A percentile compares a stretch with the other conserved stretches of the same genome.
phyloP scores from a whole-genome alignment of 2,329 filamentous ascomycete species.

The Arachnomyces sp. region DNA sequence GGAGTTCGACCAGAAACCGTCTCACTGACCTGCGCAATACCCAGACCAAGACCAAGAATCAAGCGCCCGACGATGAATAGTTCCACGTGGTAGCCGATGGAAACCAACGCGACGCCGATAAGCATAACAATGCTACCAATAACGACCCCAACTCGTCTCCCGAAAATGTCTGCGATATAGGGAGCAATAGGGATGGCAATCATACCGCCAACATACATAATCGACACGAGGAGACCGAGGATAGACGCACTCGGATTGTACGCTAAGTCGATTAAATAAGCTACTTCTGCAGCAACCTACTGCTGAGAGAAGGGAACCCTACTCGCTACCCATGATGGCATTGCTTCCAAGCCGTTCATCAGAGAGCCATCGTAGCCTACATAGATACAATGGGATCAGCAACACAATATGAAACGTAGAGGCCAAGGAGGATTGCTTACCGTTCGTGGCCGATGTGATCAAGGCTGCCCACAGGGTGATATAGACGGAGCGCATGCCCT shows the following conservation, averaged over 20 bases:
- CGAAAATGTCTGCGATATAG: slow-evolving; percentile 42
- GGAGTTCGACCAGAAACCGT: not conserved
- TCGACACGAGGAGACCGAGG: slow-evolving; percentile 40
- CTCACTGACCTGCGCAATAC: slow-evolving; percentile 11
- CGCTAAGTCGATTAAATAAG: slow-evolving; percentile 17
- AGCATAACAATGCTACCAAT: slow-evolving; percentile 42
- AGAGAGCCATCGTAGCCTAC: slow-evolving; percentile 38
- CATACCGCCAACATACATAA: slow-evolving; percentile 45
- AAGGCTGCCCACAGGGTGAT: slow-evolving; percentile 17
- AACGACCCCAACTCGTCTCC: slow-evolving; percentile 41
- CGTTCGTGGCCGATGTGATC: slow-evolving; percentile 13
- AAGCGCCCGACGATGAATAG: slow-evolving; percentile 41
- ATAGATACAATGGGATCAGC: no score
- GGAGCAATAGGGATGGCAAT: slow-evolving; percentile 41
- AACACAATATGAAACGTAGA: no score
- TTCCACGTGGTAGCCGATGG: slow-evolving; percentile 29
- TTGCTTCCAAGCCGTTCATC: slow-evolving; percentile 42
- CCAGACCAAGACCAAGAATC: slow-evolving; percentile 31
- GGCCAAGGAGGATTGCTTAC: not conserved
- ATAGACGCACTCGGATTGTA: slow-evolving; percentile 24
- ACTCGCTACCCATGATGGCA: slow-evolving; percentile 39
- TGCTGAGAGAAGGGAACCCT: slow-evolving; percentile 8
- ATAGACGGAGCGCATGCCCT: slow-evolving; percentile 18
- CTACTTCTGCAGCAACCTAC: slow-evolving; percentile 3
- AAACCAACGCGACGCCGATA: slow-evolving; percentile 38